Evolutionary conservation across 2,329 filamentous ascomycete species (phyloP).

Genomic region (Chalaropsis ovoidea): DNA sequence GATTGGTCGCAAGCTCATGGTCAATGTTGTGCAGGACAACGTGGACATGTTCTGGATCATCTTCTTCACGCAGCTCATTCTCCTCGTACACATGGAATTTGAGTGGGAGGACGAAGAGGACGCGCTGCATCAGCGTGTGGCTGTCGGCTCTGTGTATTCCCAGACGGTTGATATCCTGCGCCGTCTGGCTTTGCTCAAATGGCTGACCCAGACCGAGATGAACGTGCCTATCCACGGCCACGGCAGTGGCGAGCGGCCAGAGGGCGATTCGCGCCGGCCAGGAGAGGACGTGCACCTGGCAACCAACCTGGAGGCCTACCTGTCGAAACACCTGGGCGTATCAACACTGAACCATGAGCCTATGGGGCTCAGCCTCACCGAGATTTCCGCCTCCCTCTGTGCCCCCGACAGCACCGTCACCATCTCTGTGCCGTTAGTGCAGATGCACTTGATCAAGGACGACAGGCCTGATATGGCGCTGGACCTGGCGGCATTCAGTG

Average conservation of each 20-base stretch:
- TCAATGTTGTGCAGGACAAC: constrained; percentile 69
- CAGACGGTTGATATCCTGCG: constrained; percentile 60
- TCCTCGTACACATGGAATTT: constrained; percentile 77
- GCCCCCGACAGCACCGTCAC: constrained; percentile 57
- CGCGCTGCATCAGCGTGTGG: constrained; percentile 48
- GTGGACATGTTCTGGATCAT: constrained; percentile 62
- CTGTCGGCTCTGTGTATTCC: constrained; percentile 60
- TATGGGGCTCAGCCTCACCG: constrained; percentile 52
- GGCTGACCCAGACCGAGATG: constrained; percentile 53
- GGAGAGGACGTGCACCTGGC: constrained; percentile 38
- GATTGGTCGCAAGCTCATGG: constrained; percentile 64
- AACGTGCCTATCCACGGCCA: constrained; percentile 40
- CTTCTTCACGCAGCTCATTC: constrained; percentile 69
- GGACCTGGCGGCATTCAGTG: constrained; percentile 47
- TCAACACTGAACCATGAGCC: constrained; percentile 42
- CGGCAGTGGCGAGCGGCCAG: constrained; percentile 32
- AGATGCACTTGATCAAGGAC: constrained; percentile 51
- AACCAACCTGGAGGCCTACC: constrained; percentile 42
- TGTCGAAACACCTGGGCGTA: constrained; percentile 55
- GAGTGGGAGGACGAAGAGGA: constrained; percentile 67
- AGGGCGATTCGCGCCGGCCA: constrained; percentile 34
- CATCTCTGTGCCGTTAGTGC: constrained; percentile 49
- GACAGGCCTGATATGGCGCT: constrained; percentile 51
- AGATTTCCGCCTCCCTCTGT: constrained; percentile 56
- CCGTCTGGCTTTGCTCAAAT: constrained; percentile 62